Base-by-base conservation (phyloP, 108 stramenopile species). In the Bacterosira constricta region DNA sequence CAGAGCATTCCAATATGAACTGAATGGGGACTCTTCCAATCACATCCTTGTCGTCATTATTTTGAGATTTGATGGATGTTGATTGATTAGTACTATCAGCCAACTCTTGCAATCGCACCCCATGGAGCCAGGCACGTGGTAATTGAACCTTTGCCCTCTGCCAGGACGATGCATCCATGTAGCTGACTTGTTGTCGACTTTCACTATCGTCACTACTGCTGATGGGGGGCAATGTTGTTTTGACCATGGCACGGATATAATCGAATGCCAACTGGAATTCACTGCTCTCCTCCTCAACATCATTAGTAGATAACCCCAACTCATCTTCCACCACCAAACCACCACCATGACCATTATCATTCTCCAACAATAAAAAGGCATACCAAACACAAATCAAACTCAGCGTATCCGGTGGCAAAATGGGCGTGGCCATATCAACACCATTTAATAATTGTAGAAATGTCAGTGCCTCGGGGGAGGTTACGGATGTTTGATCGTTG, bases 381-480 rank as follows among this genome's bases (percentile, higher is more conserved):
- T 70, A 78, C 69, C 61, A 78, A 38, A 65, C 69, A 51, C 63
- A 69, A 34, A 70, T 46, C 55, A 38, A 20, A 39, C 62, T 57
- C n/a, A 78, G 44, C 2, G 41, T 58, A 52, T 88, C 86, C 15
- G 88, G 88, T 41, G 90, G 86, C 23, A 91, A 62, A 41, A 91
- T 80, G 6, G 86, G 78, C 23, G 85, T 87, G 20, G 90, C 90
- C 90, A 91, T 91, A 70, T 91, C 90, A 3, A 91, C 88, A 2
- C 82, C 82, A 53, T 73, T 77, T 2, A 91, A 58, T 26, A 91
- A 60, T 72, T 91, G 90, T 1, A 86, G 57, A 23, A 87, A 49
- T 11, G 90, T 91, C 46, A 91, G 62, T 38, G 90, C 82, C 64
- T 88, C 86, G n/a, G 87, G 83, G 9, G 86, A 76, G 9, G 86